Evolutionary conservation across 2,329 filamentous ascomycete species (phyloP), one percentile per base, ranked within the genome.

Genomic region (Elsinoe batatas): DNA sequence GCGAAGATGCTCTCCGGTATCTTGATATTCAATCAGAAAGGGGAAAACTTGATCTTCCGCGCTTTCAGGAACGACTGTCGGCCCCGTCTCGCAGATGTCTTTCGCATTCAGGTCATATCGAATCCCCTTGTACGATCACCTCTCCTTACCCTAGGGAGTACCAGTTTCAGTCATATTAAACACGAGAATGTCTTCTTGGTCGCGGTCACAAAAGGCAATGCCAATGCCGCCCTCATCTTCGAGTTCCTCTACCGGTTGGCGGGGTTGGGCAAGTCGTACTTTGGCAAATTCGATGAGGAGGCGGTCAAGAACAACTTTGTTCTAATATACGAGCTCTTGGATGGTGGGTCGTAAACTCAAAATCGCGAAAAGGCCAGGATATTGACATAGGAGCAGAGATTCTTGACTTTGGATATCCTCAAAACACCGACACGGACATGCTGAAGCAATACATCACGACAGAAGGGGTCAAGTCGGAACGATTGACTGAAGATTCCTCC

Each of bases 391-490:
- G 37, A 47, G 17, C 64, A 93, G 93, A 98, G 75, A 96, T 98
- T 67, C 83, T 98, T 69, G 93, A 98, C 73, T 98, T 98, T 72
- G 93, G 93, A 60, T 98, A 98, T 70, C 93, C 93, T 33, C 93
- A 98, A 71, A 97, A 97, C 71, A 98, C 93, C 60, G 93, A 98
- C 74, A 95, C 91, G 54, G 93, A 98, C 71, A 97, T 93, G 13
- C 78, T 98, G 64, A 98, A 98, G 74, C 97, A 97, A 91, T 98
- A 98, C 78, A 98, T 98, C 67, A 98, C 94, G 42, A 98, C 93
- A 35, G 93, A 98, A 75, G 93, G 93, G 57, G 91, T 98, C 73
- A 96, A 96, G 72, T 94, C 90, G 32, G 90, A 90, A 70, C 77
- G 83, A 62, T 42, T 44, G 32, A 56, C 58, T 5, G 88, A 95